phyloP scores from a whole-genome alignment of 257 asterid species.

The Solanum megistacrolobum region DNA sequence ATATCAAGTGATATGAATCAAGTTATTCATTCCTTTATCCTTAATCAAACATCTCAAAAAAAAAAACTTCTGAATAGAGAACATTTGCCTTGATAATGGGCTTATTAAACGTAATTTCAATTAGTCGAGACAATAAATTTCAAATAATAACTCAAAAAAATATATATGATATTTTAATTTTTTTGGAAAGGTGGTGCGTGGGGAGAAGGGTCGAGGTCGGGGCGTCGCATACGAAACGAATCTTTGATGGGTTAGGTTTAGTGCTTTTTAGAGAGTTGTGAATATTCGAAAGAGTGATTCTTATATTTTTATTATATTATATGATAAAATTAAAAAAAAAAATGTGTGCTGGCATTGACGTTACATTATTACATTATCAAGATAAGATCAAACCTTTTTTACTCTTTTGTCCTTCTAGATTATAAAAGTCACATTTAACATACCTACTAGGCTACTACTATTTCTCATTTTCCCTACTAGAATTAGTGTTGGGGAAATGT shows the following conservation, averaged over 20 bases:
- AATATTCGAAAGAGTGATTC: conserved; percentile 43
- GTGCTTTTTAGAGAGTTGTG: conserved; percentile 3
- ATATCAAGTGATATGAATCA: background rate
- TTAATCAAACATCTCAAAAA: background rate
- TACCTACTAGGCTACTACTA: background rate
- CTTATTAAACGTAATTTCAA: fast-evolving
- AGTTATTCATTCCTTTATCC: no score
- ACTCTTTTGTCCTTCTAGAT: background rate
- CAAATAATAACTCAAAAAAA: background rate
- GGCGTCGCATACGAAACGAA: conserved; percentile 77
- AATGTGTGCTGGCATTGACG: conserved; percentile 19
- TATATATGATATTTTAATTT: background rate
- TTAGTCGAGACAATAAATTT: background rate
- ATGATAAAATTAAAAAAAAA: no score
- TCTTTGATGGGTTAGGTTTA: conserved; percentile 17
- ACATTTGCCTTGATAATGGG: fast-evolving
- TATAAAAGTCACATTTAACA: background rate
- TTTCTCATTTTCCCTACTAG: background rate
- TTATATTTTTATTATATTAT: background rate
- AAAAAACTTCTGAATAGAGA: background rate
- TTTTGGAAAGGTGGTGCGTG: conserved; percentile 23
- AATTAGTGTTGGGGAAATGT: no score
- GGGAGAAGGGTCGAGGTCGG: conserved; percentile 42
- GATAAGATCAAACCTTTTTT: conserved; percentile 27
- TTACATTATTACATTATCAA: background rate